Base-by-base conservation (phyloP, 2,329 filamentous ascomycete genomes). In the Claviceps arundinis region DNA sequence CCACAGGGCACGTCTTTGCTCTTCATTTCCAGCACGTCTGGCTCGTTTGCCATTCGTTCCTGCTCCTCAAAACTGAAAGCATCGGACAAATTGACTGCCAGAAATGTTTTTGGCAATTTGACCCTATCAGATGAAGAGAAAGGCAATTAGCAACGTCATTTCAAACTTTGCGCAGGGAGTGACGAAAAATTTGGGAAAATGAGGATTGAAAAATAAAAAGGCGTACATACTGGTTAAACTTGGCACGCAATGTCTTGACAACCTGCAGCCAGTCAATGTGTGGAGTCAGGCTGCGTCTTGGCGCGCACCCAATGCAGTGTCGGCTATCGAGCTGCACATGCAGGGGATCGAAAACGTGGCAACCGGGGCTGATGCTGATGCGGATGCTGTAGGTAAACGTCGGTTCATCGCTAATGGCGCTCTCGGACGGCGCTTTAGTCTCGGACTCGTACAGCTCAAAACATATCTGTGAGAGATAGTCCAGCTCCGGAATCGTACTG, bases 361-460 rank as follows among this genome's bases (percentile, higher is more conserved):
- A 97, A 11, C 93, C 93, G 2, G 94, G 93, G 58, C 86, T 93
- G 62, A 98, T 89, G 30, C 88, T 93, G 65, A 98, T 96, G 54
- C 91, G 85, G 65, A 98, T 98, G 62, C 85, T 93, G 70, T 98
- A 98, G 51, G 89, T 87, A 69, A 91, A 96, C 2, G 82, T 83
- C 50, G 85, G 83, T 38, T 81, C 81, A 55, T 84, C 81, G 22
- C 60, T 58, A 4, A 58, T 48, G 9, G 57, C 53, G 37, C 65
- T 59, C 63, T 76, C 64, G 54, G 64, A 60, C 9, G 73, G 61
- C 17, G 70, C 66, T 61, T 81, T 82, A 57, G 89, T 91, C 67
- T 93, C 88, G 16, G 89, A 91, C 67, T 98, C 93, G 69, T 98
- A 98, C 30, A 98, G 76, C 71, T 98, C 93, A 60, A 98, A 98